These are phyloP conservation scores for Gaeumannomyces sp. DNA, from an alignment of 2,329 filamentous ascomycete genomes.

Conservation along the genomic window DNA sequence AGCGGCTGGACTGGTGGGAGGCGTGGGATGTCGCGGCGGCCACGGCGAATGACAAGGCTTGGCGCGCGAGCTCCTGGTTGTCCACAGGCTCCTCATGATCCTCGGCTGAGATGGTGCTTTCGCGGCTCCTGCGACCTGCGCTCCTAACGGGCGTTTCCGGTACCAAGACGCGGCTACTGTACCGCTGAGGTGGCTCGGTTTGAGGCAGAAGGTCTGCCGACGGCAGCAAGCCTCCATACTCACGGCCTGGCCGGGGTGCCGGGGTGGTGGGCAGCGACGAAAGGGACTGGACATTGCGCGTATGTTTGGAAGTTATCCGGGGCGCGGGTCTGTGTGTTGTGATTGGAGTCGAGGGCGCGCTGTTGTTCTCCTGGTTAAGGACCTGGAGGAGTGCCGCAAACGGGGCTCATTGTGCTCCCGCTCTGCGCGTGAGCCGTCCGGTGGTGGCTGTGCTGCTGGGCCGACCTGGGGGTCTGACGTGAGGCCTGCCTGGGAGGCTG, in stretches of 20 bases:
- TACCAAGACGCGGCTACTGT: constrained; percentile 29
- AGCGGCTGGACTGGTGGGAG: constrained; percentile 17
- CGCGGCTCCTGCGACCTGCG: constrained; percentile 62
- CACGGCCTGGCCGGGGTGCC: constrained; percentile 42
- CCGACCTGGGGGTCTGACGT: constrained; percentile 43
- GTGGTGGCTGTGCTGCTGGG: constrained; percentile 25
- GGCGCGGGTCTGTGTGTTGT: constrained; percentile 37
- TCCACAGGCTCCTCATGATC: constrained; percentile 29
- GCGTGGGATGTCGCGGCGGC: constrained; percentile 20
- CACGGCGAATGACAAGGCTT: constrained; percentile 47
- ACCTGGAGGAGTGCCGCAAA: constrained; percentile 79
- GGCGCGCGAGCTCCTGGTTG: constrained; percentile 50
- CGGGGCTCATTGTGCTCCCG: constrained; percentile 53
- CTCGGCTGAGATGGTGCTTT: constrained; percentile 75
- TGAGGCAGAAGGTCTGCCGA: constrained; percentile 57
- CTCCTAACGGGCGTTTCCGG: constrained; percentile 39
- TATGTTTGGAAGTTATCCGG: constrained; percentile 55
- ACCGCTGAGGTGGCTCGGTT: constrained; percentile 48
- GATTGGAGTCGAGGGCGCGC: constrained; percentile 65
- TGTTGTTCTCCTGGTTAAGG: constrained; percentile 69
- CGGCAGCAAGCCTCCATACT: constrained; percentile 50
- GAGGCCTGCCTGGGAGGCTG: constrained; percentile 40
- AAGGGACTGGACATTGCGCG: constrained; percentile 71
- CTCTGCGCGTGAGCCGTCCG: constrained; percentile 23
- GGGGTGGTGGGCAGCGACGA: constrained; percentile 81